A percentile compares a stretch with the other conserved stretches of the same genome.
Conservation (phyloP, 208 protist genomes). For the Trypanosoma theileri region DNA sequence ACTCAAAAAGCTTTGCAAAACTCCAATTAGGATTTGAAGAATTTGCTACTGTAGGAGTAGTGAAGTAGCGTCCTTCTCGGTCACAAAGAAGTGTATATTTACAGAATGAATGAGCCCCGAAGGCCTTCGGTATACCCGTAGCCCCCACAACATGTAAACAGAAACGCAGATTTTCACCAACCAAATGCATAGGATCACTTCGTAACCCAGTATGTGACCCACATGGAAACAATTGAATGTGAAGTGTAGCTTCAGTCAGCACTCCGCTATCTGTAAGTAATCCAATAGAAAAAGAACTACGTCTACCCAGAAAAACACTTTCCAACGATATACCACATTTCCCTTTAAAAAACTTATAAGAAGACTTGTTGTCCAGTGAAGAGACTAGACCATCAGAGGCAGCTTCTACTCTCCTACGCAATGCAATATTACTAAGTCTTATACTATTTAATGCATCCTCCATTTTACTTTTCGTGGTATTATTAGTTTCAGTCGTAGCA, state of each 20-base stretch:
- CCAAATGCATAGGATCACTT: conserved; percentile 36
- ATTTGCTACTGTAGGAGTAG: conserved; percentile 48
- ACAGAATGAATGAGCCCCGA: conserved; percentile 52
- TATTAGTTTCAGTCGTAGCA: conserved; percentile 22
- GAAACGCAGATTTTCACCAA: conserved; percentile 53
- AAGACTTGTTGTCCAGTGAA: conserved; percentile 51
- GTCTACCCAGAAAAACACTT: conserved; percentile 47
- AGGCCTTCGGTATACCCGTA: conserved; percentile 46
- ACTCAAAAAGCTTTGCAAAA: conserved; percentile 67
- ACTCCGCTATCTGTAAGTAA: conserved; percentile 46
- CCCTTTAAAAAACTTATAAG: conserved; percentile 65
- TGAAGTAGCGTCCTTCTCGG: conserved; percentile 56
- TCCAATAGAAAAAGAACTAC: conserved; percentile 36
- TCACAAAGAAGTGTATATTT: conserved; percentile 61
- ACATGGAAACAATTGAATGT: conserved; percentile 63
- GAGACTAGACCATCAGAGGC: conserved; percentile 35
- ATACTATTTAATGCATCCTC: conserved; percentile 42
- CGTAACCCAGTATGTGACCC: conserved; percentile 8
- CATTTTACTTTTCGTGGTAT: conserved; percentile 27
- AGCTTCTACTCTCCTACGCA: conserved; percentile 58
- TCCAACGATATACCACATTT: conserved; percentile 48
- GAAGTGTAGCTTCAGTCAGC: conserved; percentile 41
- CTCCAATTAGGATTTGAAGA: conserved; percentile 48
- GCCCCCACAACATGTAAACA: conserved; percentile 71
- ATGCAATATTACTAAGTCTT: conserved; percentile 51